A percentile compares a stretch with the other conserved stretches of the same genome.
These are phyloP conservation scores for Cordyceps cateniannulata DNA, from an alignment of 2,329 filamentous ascomycete genomes.

Conservation along the genomic window DNA sequence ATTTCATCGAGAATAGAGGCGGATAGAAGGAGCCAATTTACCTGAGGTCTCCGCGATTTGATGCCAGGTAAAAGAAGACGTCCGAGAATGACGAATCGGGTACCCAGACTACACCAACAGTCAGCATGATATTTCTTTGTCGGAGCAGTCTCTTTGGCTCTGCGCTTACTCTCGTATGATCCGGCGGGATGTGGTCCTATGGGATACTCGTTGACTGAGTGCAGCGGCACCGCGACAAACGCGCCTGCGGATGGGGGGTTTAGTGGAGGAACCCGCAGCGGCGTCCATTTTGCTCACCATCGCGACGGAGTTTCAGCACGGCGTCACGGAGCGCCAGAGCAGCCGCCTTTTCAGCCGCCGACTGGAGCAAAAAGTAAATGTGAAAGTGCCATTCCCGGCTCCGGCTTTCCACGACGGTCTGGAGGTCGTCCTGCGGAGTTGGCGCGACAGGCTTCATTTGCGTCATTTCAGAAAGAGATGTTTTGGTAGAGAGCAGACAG, in stretches of 20 bases:
- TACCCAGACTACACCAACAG: slow-evolving; percentile 23
- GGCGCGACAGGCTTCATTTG: slow-evolving; percentile 12
- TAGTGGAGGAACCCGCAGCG: not conserved
- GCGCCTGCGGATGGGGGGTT: slow-evolving; percentile 19
- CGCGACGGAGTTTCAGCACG: slow-evolving; percentile 25
- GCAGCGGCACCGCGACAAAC: slow-evolving; percentile 27
- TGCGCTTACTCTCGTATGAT: slow-evolving; percentile 25
- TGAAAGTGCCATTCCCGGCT: slow-evolving; percentile 29
- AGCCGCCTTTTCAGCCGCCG: slow-evolving; percentile 24
- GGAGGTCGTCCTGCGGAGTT: slow-evolving; percentile 21
- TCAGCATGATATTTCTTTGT: slow-evolving; percentile 18
- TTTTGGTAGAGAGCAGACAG: not conserved
- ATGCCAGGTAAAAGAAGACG: slow-evolving; percentile 28
- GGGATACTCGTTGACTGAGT: slow-evolving; percentile 26
- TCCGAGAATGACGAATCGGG: slow-evolving; percentile 29
- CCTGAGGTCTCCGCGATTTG: slow-evolving; percentile 26
- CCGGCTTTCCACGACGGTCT: slow-evolving; percentile 23
- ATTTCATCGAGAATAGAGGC: not conserved
- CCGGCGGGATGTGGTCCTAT: slow-evolving; percentile 29
- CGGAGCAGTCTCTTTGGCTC: slow-evolving; percentile 15
- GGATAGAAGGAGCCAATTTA: not conserved
- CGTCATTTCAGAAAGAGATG: not conserved
- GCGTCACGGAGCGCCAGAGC: slow-evolving; percentile 28
- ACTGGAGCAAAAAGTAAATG: slow-evolving; percentile 28
- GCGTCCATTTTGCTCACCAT: slow-evolving; percentile 17